These are phyloP conservation scores for Acrocalymma vagum DNA, from an alignment of 2,329 filamentous ascomycete genomes.

Conservation along the genomic window DNA sequence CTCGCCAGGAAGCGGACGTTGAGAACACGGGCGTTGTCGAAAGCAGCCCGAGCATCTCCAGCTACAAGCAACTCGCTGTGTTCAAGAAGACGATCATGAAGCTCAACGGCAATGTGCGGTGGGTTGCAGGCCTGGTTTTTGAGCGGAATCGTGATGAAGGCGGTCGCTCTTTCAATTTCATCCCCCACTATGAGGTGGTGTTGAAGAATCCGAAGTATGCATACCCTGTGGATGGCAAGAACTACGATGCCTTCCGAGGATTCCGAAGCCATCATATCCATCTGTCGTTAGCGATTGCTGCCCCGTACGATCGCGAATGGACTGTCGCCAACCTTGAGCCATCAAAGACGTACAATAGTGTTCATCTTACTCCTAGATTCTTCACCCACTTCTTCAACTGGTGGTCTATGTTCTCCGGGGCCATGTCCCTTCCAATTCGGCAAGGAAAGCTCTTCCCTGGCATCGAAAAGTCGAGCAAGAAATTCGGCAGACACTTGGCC, in stretches of 20 bases:
- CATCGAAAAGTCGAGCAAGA: slow-evolving; percentile 96
- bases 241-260: slow-evolving; percentile 93
- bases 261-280: slow-evolving; percentile 98
- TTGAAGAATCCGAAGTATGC: slow-evolving; percentile 82
- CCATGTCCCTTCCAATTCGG: slow-evolving; percentile 92
- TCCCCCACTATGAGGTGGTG: slow-evolving; percentile 89
- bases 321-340: slow-evolving; percentile 75
- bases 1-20: slow-evolving; percentile 68
- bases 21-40: slow-evolving; percentile 64
- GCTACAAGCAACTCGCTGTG: slow-evolving; percentile 75
- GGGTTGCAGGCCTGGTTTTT: slow-evolving; percentile 90
- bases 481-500: slow-evolving; percentile 95
- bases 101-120: slow-evolving; percentile 93
- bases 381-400: slow-evolving; percentile 98
- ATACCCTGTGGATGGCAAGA: slow-evolving; percentile 62
- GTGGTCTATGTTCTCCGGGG: slow-evolving; percentile 96
- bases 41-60: slow-evolving; percentile 66
- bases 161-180: slow-evolving; percentile 84
- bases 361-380: slow-evolving; percentile 93
- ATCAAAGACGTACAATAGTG: slow-evolving; percentile 93
- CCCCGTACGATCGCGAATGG: slow-evolving; percentile 89
- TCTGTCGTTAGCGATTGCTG: slow-evolving; percentile 88
- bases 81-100: slow-evolving; percentile 99
- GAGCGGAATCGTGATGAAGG: slow-evolving; percentile 80
- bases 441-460: slow-evolving; percentile 93